phyloP scores from a whole-genome alignment of 306 rosid species.

The Ochetophila trinervis region DNA sequence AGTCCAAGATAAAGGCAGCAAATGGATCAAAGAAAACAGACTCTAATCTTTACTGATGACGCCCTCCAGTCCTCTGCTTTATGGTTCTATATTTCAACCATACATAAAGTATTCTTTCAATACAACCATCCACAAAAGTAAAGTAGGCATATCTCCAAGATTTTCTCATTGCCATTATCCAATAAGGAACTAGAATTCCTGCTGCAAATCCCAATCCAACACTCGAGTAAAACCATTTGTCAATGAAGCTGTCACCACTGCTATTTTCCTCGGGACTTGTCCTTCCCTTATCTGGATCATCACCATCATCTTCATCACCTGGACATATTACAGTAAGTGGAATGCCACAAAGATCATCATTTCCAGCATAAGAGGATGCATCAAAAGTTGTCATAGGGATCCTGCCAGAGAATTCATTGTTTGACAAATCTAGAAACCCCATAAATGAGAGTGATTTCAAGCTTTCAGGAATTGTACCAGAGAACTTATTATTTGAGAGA shows the following conservation, averaged over 20 bases:
- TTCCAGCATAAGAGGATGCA: slow-evolving; percentile 13
- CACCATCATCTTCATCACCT: background rate
- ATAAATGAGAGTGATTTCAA: slow-evolving; percentile 30
- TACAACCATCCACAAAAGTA: slow-evolving; percentile 21
- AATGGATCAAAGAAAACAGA: too few species aligned
- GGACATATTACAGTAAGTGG: slow-evolving; percentile 38
- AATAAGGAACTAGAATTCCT: slow-evolving; percentile 34
- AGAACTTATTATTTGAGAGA: slow-evolving; percentile 37
- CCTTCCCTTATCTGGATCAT: background rate
- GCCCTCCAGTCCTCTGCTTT: too few species aligned
- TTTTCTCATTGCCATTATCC: slow-evolving; percentile 29
- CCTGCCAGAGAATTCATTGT: slow-evolving; percentile 26
- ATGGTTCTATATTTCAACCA: background rate
- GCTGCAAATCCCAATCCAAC: slow-evolving; percentile 50
- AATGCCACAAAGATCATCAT: slow-evolving; percentile 38
- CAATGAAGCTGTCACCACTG: slow-evolving; percentile 21
- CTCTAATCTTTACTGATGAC: too few species aligned
- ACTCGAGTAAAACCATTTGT: slow-evolving; percentile 44
- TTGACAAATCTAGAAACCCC: slow-evolving; percentile 36
- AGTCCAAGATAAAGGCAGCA: too few species aligned
- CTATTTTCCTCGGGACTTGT: background rate
- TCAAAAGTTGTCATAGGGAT: slow-evolving; percentile 39
- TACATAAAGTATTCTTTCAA: slow-evolving; percentile 19
- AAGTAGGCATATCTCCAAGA: slow-evolving; percentile 41
- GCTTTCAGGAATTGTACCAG: slow-evolving; percentile 31